Base-by-base conservation (phyloP, 129 eudicot genomes). In the Lonicera japonica region DNA sequence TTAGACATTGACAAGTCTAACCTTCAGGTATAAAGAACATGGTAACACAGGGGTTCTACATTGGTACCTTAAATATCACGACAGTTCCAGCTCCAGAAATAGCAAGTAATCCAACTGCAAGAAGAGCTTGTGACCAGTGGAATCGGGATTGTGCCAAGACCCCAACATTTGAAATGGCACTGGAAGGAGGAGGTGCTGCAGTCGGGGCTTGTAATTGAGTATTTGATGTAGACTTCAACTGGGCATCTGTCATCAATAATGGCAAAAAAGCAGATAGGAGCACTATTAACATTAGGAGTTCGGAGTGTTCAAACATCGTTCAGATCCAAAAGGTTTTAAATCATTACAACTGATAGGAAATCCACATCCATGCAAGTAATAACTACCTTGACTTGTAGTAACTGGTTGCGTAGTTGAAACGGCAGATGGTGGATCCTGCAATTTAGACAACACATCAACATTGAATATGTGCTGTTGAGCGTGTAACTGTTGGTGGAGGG, bases 31-130 rank as follows among this genome's bases (percentile, higher is more conserved):
- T 22, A 47, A 4, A 12, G 18, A 45, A n/a, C 61, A 43, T 6
- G 25, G 36, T n/a, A 52, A 43, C 14, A 61, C 17, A 61, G n/a
- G 21, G 65, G 52, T 41, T 39, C 39, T 53, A 19, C 2, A 15
- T 39, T 54, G 13, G 53, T 76, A 88, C 99, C 95, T 88, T 88
- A 48, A 92, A 78, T 47, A 92, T 73, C 43, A 92, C 75, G 45
- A 82, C 83, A 5, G 96, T 92, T 65, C 96, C 99, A 70, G 99
- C 99, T 58, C 99, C 96, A 41, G 96, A 85, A 25, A 77, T 59
- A 43, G 96, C 91, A 67, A 92, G 72, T 63, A 92, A 77, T 41
- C 99, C 88, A 14, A 92, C 80, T 45, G 91, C 96, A 80, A 85
- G 74, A 62, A 92, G 18, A 69, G 86, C 95, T 71, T 88, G 90